Percentiles rank a stretch among this genome's conserved stretches.
phyloP scores from a whole-genome alignment of 164 flowering plant genomes.

The Magnolia changhungtana region DNA sequence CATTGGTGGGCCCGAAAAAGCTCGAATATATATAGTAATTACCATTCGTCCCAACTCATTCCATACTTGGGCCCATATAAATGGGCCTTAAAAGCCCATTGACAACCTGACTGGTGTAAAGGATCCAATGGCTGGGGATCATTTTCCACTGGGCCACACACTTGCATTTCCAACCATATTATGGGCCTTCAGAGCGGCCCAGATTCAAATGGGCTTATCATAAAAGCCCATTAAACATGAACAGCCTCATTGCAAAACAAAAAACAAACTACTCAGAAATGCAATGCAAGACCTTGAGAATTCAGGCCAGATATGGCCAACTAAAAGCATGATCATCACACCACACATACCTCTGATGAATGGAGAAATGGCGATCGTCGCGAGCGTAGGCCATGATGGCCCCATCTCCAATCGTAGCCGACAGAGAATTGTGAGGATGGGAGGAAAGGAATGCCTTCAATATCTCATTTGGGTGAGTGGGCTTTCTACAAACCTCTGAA shows the following conservation, averaged over 20 bases:
- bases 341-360: constrained; percentile 32
- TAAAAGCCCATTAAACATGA: neutral
- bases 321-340: neutral
- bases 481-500: constrained; percentile 21
- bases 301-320: neutral
- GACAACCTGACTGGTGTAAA: too few relatives aligned
- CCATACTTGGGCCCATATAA: too few relatives aligned
- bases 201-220: too few relatives aligned
- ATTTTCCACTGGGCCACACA: too few relatives aligned
- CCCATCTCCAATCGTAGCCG: constrained; percentile 48
- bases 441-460: constrained; percentile 50
- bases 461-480: constrained; percentile 65
- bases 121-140: too few relatives aligned
- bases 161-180: too few relatives aligned
- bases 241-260: neutral
- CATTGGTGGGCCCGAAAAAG: too few relatives aligned
- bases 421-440: constrained; percentile 48
- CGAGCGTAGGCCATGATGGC: constrained; percentile 65
- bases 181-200: too few relatives aligned
- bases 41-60: too few relatives aligned
- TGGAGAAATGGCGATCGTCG: constrained; percentile 24
- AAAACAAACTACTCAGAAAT: neutral
- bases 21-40: too few relatives aligned
- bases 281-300: neutral
- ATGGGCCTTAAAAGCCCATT: too few relatives aligned